phyloP scores from a whole-genome alignment of 2,329 filamentous ascomycete species.

The Zymoseptoria passerinii region DNA sequence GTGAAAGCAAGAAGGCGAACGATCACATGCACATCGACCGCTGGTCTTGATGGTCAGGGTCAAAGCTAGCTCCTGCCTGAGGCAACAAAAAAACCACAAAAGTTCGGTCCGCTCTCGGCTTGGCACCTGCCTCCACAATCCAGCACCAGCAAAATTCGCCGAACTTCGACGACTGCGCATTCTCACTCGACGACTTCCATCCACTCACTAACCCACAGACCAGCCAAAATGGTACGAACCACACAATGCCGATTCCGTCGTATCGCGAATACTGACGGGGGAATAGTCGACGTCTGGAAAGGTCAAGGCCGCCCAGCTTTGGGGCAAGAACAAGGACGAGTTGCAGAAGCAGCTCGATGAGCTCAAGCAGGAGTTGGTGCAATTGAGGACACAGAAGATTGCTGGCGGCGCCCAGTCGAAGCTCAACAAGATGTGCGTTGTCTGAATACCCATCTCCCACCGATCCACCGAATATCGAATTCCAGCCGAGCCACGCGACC shows the following conservation, averaged over 20 bases:
- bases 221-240: conserved; percentile 24
- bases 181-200: conserved; percentile 2
- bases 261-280: conserved; percentile 11
- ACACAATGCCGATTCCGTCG: background rate
- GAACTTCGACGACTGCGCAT: background rate
- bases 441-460: background rate
- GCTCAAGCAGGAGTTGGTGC: conserved; percentile 91
- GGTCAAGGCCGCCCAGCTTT: conserved; percentile 95
- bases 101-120: background rate
- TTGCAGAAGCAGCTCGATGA: conserved; percentile 90
- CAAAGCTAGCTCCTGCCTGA: background rate
- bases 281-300: conserved; percentile 51
- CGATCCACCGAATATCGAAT: background rate
- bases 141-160: background rate
- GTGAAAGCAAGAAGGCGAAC: background rate
- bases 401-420: conserved; percentile 84
- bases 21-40: background rate
- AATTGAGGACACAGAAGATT: conserved; percentile 98
- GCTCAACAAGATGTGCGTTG: conserved; percentile 87
- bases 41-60: background rate
- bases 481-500: background rate
- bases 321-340: conserved; percentile 99
- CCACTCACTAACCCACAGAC: conserved; percentile 19
- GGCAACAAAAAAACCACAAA: background rate
- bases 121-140: background rate